Evolutionary conservation across 805 yeast genomes (phyloP), one percentile per base, ranked within the genome.

Genomic region (Candida chilensis): DNA sequence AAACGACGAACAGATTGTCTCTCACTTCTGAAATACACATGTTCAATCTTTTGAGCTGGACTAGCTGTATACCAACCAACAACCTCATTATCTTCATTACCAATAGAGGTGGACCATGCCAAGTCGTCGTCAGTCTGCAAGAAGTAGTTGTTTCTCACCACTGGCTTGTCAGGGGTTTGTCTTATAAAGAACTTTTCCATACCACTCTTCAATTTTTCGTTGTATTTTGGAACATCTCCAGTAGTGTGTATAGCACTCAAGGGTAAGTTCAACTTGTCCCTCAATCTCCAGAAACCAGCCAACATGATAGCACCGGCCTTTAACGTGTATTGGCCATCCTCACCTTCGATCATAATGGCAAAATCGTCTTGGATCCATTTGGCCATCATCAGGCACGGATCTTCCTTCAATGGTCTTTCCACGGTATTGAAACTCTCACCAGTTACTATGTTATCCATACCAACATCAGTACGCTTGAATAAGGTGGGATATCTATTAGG

Each of bases 261-360:
- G 12, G 80, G 74, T 51, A 68, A 50, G 32, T 71, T 64, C 19
- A 68, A 44, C 47, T 78, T 78, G 42, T 78, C 85, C 31, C 53
- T 62, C 25, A 78, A 60, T 44, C 82, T 60, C 85, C 85, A 78
- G 48, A 77, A 78, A 0, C 79, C 85, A 3, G 86, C 78, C 27
- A 78, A 58, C 43, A 74, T 56, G 29, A 78, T 72, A 4, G 79
- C 71, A 3, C 83, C 86, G 17, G 71, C 77, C 40, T 67, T 69
- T 32, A 78, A 55, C 20, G 54, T 54, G 44, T 74, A 77, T 31
- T 70, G 64, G 6, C 82, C 84, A 22, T 74, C 63, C 15, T 60
- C 63, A 29, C 62, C 57, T 41, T 78, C 85, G 30, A 75, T 52
- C 80, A 78, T 71, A 15, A 78, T 59, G 4, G 84, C 85, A 30